These are phyloP conservation scores for Ormosia semicastrata DNA, from an alignment of 306 rosid genomes.

Conservation along the genomic window DNA sequence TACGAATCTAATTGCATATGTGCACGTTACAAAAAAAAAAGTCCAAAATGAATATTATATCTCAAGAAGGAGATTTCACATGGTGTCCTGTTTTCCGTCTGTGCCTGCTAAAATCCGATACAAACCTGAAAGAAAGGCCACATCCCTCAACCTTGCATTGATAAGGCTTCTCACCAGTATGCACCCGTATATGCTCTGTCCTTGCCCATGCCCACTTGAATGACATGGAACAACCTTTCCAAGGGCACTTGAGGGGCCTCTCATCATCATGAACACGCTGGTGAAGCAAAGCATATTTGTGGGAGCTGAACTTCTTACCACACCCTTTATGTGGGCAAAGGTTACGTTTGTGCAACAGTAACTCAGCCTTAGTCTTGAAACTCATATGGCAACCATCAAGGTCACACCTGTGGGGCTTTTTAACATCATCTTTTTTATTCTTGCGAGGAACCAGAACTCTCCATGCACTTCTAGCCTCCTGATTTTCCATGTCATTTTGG, in stretches of 20 bases:
- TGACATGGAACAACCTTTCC: conserved; percentile 97
- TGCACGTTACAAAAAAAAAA: conserved; percentile 32
- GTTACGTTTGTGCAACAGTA: conserved; percentile 74
- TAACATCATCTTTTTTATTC: conserved; percentile 43
- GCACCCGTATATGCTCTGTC: conserved; percentile 94
- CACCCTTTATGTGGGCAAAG: conserved; percentile 89
- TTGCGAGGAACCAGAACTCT: conserved; percentile 33
- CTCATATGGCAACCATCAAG: conserved; percentile 86
- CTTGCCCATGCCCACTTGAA: conserved; percentile 99
- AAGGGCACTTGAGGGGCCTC: conserved; percentile 95
- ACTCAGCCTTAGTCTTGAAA: conserved; percentile 65
- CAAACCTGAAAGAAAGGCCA: conserved; percentile 89
- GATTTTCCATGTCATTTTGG: conserved; percentile 37
- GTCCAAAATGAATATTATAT: conserved; percentile 20
- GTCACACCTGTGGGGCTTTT: conserved; percentile 62
- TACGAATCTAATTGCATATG: conserved; percentile 37
- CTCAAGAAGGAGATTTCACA: conserved; percentile 48
- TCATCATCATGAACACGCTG: conserved; percentile 85
- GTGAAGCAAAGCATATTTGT: conserved; percentile 83
- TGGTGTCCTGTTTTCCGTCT: conserved; percentile 91
- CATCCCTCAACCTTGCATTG: conserved; percentile 84
- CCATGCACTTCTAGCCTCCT: conserved; percentile 45
- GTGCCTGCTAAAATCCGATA: conserved; percentile 94
- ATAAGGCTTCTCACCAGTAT: conserved; percentile 96
- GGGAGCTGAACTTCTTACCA: conserved; percentile 90